A percentile compares a stretch with the other conserved stretches of the same genome.
phyloP scores from a whole-genome alignment of 768 basidiomycete species.

The Rhizopogon vesiculosus region DNA sequence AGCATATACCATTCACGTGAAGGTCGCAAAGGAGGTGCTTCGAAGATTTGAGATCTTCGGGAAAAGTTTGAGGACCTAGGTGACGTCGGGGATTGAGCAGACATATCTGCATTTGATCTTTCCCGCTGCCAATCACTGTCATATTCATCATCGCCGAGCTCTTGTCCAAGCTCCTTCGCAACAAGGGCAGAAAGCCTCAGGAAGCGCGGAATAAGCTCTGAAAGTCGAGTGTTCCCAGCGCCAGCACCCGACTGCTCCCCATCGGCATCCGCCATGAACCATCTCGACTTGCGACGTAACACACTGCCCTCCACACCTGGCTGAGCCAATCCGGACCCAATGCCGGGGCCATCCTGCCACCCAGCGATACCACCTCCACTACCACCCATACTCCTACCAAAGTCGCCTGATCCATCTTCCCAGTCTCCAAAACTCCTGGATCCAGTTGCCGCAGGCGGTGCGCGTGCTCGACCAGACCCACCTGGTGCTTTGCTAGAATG shows the following conservation, averaged over 20 bases:
- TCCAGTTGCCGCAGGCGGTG: neutral
- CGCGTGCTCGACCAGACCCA: constrained; percentile 18
- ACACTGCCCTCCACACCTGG: constrained; percentile 54
- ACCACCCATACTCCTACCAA: constrained; percentile 22
- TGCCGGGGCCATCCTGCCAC: constrained; percentile 71
- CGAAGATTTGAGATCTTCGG: constrained; percentile 28
- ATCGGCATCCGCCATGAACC: constrained; percentile 17
- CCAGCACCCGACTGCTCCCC: constrained; percentile 28
- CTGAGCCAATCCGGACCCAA: constrained; percentile 64
- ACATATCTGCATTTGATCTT: constrained; percentile 16
- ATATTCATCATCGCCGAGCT: constrained; percentile 55
- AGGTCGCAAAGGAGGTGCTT: constrained; percentile 54
- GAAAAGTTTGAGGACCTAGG: constrained; percentile 7
- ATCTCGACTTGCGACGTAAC: constrained; percentile 45
- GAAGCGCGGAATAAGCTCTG: constrained; percentile 66
- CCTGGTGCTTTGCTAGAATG: constrained; percentile 22
- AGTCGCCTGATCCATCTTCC: constrained; percentile 20
- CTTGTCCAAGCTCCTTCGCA: constrained; percentile 70
- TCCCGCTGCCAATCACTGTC: constrained; percentile 25
- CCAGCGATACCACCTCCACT: constrained; percentile 54
- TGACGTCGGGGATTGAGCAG: constrained; percentile 6
- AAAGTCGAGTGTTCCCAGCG: constrained; percentile 59
- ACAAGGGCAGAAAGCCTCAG: constrained; percentile 74
- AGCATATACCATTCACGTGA: constrained; percentile 82
- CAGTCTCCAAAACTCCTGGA: constrained; percentile 8